Conservation (phyloP, 2,329 filamentous ascomycete species). For the Xylariaceae sp. region DNA sequence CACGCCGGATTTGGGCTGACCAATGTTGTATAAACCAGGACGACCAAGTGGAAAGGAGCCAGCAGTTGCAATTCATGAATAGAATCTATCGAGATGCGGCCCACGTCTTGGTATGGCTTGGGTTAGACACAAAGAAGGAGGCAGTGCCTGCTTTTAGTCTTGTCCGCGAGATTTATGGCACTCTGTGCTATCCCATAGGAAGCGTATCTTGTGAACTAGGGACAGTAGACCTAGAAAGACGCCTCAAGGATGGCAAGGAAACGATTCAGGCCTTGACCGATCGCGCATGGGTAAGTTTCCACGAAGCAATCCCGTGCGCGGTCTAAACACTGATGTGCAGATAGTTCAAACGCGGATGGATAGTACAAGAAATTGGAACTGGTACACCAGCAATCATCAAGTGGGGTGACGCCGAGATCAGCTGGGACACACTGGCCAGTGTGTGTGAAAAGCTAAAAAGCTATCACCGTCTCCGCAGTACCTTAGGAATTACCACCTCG, state of each 20-base stretch:
- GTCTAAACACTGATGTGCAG: not conserved
- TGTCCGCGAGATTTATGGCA: too few relatives aligned
- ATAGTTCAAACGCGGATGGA: conserved; percentile 7
- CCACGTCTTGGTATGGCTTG: not conserved
- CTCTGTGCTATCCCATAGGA: not conserved
- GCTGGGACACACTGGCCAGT: not conserved
- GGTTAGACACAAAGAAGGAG: not conserved
- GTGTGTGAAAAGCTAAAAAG: not conserved
- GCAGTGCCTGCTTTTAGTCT: not conserved
- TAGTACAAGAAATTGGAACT: conserved; percentile 10
- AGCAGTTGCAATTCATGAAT: conserved; percentile 4
- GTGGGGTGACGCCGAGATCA: not conserved
- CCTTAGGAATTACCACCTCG: not conserved
- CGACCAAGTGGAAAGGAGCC: not conserved
- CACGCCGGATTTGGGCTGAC: not conserved
- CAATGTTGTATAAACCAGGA: conserved; percentile 1
- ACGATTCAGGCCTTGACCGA: not conserved
- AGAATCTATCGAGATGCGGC: not conserved
- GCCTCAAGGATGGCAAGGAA: not conserved
- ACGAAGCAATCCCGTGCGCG: not conserved
- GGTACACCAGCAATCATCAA: not conserved
- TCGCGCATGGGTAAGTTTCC: not conserved
- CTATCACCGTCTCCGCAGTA: conserved; percentile 5
- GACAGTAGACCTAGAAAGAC: not conserved
- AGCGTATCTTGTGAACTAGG: not conserved